Base-by-base conservation (phyloP, 2,329 filamentous ascomycete species). In the Nothomitra cinnamomea region DNA sequence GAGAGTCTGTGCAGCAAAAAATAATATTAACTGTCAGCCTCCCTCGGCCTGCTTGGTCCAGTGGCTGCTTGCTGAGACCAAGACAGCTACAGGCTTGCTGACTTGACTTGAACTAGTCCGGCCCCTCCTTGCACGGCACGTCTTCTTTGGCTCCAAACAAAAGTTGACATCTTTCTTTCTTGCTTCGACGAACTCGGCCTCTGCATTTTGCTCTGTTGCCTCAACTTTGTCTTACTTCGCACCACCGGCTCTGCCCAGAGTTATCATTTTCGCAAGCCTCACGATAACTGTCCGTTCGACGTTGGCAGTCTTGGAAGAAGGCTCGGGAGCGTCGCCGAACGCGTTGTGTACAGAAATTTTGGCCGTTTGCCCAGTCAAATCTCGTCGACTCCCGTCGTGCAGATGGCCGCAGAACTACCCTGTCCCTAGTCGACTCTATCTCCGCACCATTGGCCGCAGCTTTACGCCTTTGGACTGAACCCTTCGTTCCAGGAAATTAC, bases 311-410 rank as follows among this genome's bases (percentile, higher is more conserved):
- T 24, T 32, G 25, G 24, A 25, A 35, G 21, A 24, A 49, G 45
- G 45, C 45, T 24, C 19, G 17, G 24, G 45, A 47, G 21, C 21
- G 45, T 49, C 19, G 24, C 17, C n/a, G 45, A 49, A 35, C 45
- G 24, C 24, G 24, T 49, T 48, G 15, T 32, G 45, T 21, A 24
- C 25, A 48, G 28, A 25, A 32, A 5, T 15, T 17, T 49, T 24
- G 17, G 45, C 43, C 45, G 28, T 32, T 32, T 32, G 45, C 45
- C 45, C 45, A 49, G 45, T 49, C 45, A 49, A 49, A 49, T 49
- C 45, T 49, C 45, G 25, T 49, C 32, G 45, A 49, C 45, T 49
- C 32, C 45, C 45, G 45, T 49, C 24, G 19, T 49, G 45, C 45
- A 49, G 45, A 49, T 49, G 45, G 45, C 45, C 24, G 32, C 45